Base-by-base conservation (phyloP, 306 rosid genomes). In the Corylus avellana region DNA sequence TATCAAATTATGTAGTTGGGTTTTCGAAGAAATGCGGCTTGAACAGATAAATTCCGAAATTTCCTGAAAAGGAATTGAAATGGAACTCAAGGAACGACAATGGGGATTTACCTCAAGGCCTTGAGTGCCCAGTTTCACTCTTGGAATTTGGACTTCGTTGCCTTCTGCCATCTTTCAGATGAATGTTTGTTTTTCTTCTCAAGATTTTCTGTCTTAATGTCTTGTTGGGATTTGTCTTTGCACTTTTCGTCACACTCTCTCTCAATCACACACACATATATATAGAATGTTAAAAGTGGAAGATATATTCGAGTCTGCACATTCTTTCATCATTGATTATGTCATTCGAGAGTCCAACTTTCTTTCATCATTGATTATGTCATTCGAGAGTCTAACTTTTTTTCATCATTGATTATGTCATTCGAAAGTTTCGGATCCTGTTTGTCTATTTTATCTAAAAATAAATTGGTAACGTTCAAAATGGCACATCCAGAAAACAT, bases 81-180 rank as follows among this genome's bases (percentile, higher is more conserved):
- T 8, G 72, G 12, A 10, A 4, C 14, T 49, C 0, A 8, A 66
- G 50, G 7, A 66, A 39, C 8, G 13, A 9, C 0, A 67, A 5
- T 42, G 4, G 72, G 27, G 27, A 22, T 63, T 80, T 70, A 76
- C 80, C 80, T 70, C 70, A 5, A 81, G 77, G 16, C 84, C 80
- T 50, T 75, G 80, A 39, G 14, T 76, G 35, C 84, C 80, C 80
- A 81, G 77, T 59, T 81, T 81, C 22, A 81, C 74, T 39, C 22
- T 81, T 70, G 80, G 77, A 53, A 81, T 53, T 59, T 69, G 77
- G 37, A 76, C 18, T 35, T 35, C 42, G 25, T 32, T 16, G 55
- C 51, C 58, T 10, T 80, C 46, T 4, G 75, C 84, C 84, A 80
- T 80, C 5, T 50, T 70, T 69, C 17, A 4, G 46, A 44, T 8